Base-by-base conservation (phyloP, 139 green algal genomes). In the Micractinium conductrix region DNA sequence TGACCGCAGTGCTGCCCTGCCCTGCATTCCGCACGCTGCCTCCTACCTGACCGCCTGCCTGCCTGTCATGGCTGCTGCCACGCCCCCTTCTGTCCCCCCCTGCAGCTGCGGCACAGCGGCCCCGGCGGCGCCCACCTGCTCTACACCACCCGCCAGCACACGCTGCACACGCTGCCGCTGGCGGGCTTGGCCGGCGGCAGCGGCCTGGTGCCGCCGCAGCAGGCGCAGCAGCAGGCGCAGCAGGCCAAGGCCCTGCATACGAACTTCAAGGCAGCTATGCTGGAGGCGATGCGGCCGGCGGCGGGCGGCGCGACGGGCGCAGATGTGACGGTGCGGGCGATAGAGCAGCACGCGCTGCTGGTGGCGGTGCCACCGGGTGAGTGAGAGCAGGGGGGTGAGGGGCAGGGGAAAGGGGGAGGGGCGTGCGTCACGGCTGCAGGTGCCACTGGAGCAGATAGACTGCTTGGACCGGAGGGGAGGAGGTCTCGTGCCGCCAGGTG, bases 111-210 rank as follows among this genome's bases (percentile, higher is more conserved):
- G 48, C 37, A 42, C 24, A 55, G 81, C 38, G 86, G 93, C 7
- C 69, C 95, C 0, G 95, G 92, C 21, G 95, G 95, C 3, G 86
- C 93, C n/a, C 93, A 90, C 67, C 89, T 98, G 82, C 85, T 97
- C 58, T 97, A 88, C 89, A 94, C 86, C 26, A 95, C 90, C 0
- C 79, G 90, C 5, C 83, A 84, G 42, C 78, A 89, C 79, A 33
- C 88, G 38, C 69, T 97, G 78, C 90, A 92, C 83, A 93, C 84
- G 0, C 72, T 92, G 17, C 88, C 84, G 50, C 63, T 95, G 26
- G 55, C 43, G 55, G 43, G 10, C 48, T 45, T 73, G 42, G 62
- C 33, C 22, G 62, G 50, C 33, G 42, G 53, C 38, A 72, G 10
- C 53, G 84, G 55, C 2, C 79, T 53, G 63, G 43, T 42, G n/a